These are phyloP conservation scores for Eruca vesicaria DNA, from an alignment of 441 rosid genomes.

Conservation along the genomic window DNA sequence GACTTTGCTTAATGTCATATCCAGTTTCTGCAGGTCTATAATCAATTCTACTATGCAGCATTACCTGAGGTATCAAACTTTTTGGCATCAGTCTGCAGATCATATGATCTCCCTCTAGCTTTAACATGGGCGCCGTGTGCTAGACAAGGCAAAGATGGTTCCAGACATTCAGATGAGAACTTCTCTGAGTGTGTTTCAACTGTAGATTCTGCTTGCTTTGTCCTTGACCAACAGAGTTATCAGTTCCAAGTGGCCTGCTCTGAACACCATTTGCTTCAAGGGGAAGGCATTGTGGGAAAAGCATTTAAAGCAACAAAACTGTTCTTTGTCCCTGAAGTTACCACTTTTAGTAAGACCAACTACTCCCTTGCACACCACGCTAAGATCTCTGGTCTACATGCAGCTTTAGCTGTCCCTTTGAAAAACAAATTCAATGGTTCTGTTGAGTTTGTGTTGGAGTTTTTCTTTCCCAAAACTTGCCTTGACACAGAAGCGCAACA, in stretches of 20 bases:
- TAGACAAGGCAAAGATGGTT: slow-evolving; percentile 66
- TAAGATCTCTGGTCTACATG: not conserved
- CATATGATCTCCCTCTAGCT: slow-evolving; percentile 68
- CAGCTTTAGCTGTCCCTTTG: not conserved
- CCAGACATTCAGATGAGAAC: slow-evolving; percentile 68
- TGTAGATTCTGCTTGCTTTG: slow-evolving; percentile 70
- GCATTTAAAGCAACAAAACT: not conserved
- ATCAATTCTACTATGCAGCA: slow-evolving; percentile 50
- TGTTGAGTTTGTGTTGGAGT: slow-evolving; percentile 1
- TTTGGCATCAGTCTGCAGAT: slow-evolving; percentile 58
- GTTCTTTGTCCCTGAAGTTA: not conserved
- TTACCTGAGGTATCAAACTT: slow-evolving; percentile 57
- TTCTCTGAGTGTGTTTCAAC: slow-evolving; percentile 64
- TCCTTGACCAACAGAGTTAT: slow-evolving; percentile 42
- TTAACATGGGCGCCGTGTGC: slow-evolving; percentile 81
- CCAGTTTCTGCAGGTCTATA: slow-evolving; percentile 48
- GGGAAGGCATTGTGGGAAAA: slow-evolving; percentile 1
- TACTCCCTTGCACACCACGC: not conserved
- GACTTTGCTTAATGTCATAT: not conserved
- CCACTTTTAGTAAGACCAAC: not conserved
- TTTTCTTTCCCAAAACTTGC: not conserved
- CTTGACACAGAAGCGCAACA: not conserved
- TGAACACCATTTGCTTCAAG: not conserved
- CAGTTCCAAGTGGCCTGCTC: not conserved
- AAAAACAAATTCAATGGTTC: not conserved